Base-by-base conservation (phyloP, 768 basidiomycete genomes). In the Saitozyma podzolica region DNA sequence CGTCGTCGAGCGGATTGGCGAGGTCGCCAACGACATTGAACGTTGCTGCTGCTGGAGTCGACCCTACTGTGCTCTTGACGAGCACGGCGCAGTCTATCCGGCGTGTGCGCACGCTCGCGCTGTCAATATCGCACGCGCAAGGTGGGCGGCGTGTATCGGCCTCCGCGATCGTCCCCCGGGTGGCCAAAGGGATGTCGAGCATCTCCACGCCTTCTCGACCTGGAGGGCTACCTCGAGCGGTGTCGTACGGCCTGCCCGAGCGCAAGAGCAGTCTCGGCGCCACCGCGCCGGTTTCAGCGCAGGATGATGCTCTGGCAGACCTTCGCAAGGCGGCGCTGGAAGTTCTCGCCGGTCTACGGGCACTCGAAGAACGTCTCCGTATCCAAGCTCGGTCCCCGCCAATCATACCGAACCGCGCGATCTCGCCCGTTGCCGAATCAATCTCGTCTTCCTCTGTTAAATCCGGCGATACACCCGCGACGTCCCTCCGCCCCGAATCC, bases 321-420 rank as follows among this genome's bases (percentile, higher is more conserved):
- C 87, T 97, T 57, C 84, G 94, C 20, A 85, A 85, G 55, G 84
- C 87, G 0, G 91, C 92, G 1, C 80, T 97, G 56, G 92, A 93
- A 63, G 89, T 96, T 0, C 85, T 98, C 40, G 84, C 88, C 6
- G 83, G 86, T 45, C 84, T 98, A 48, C 84, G 91, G 43, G 86
- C 86, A 40, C 80, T 97, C 17, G 95, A 97, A 76, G 91, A 93
- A 73, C 80, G 81, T 9, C 85, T 85, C 45, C 85, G 95, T 3
- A 76, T 65, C 13, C 14, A 47, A 9, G 16, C 29, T 19, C 1
- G n/a, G 45, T 47, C 51, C 16, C 51, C 51, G 51, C 10, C 29
- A 29, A 29, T 5, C 2, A 29, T 19, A 52, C 20, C 51, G 37
- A 6, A 16, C 50, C 13, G 50, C n/a, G 50, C 10, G 14, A 55